Evolutionary conservation across 2,329 filamentous ascomycete genomes (phyloP).

Genomic region (Pseudogymnoascus sp.): DNA sequence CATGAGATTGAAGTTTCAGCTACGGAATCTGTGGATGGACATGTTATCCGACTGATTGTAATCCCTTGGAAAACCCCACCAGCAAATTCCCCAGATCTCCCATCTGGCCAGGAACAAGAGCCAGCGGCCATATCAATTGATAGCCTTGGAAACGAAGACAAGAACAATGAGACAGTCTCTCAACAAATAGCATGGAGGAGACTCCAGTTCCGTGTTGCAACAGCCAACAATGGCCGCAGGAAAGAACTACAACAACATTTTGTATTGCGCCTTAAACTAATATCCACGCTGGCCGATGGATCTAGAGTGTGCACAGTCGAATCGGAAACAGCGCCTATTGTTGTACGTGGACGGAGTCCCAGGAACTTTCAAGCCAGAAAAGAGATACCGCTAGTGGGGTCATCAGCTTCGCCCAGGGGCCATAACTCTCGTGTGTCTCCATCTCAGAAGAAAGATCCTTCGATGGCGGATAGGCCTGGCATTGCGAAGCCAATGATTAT

Average conservation of each 20-base stretch:
- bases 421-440: slow-evolving; percentile 18
- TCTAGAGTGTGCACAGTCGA: slow-evolving; percentile 74
- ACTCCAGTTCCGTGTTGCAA: slow-evolving; percentile 87
- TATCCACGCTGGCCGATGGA: slow-evolving; percentile 77
- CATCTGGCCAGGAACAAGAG: slow-evolving; percentile 67
- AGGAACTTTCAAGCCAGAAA: slow-evolving; percentile 92
- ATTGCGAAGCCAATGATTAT: slow-evolving; percentile 19
- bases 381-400: slow-evolving; percentile 64
- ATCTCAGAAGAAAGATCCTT: slow-evolving; percentile 3
- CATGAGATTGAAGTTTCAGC: slow-evolving; percentile 86
- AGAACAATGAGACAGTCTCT: slow-evolving; percentile 66
- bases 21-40: slow-evolving; percentile 89
- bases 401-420: slow-evolving; percentile 26
- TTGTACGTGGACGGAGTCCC: slow-evolving; percentile 86
- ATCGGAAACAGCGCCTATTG: slow-evolving; percentile 80
- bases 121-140: slow-evolving; percentile 70
- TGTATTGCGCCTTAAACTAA: slow-evolving; percentile 76
- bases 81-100: slow-evolving; percentile 62
- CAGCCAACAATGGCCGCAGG: slow-evolving; percentile 87
- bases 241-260: slow-evolving; percentile 98
- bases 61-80: slow-evolving; percentile 97
- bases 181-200: slow-evolving; percentile 93
- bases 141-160: slow-evolving; percentile 30
- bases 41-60: slow-evolving; percentile 85
- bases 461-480: slow-evolving; percentile 12